phyloP scores from a whole-genome alignment of 139 green algal species.

The Haematococcus sp. region DNA sequence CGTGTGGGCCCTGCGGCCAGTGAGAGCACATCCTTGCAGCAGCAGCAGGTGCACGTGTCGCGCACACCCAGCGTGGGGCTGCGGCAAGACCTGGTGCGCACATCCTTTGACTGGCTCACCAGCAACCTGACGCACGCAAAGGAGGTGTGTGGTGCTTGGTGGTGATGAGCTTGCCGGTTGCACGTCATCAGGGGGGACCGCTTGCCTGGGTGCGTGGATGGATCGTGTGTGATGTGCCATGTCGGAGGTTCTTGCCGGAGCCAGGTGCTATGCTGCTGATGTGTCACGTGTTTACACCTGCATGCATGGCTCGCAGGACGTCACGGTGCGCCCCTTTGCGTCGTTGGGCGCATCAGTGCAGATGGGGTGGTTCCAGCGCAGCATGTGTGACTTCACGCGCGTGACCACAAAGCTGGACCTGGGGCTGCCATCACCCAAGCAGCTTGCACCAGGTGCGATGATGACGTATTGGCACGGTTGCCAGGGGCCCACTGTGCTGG shows the following conservation, averaged over 20 bases:
- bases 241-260: too few relatives aligned
- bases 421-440: conserved; percentile 25
- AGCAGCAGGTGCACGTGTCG: neutral
- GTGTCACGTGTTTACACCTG: too few relatives aligned
- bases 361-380: conserved; percentile 36
- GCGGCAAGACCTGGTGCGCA: neutral
- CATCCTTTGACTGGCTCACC: neutral
- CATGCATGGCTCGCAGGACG: conserved; percentile 2
- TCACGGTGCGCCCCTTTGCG: conserved; percentile 34
- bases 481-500: too few relatives aligned
- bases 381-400: conserved; percentile 38
- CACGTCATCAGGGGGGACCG: too few relatives aligned
- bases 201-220: too few relatives aligned
- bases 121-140: neutral
- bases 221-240: too few relatives aligned
- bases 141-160: conserved; percentile 4
- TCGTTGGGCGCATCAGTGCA: conserved; percentile 28
- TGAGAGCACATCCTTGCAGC: too few relatives aligned
- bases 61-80: neutral
- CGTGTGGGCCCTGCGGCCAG: too few relatives aligned
- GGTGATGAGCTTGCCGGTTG: too few relatives aligned
- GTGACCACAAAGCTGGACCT: conserved; percentile 30
- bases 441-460: neutral
- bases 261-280: conserved; percentile 6
- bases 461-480: too few relatives aligned